These are phyloP conservation scores for Hypoxylon sp. DNA, from an alignment of 2,329 filamentous ascomycete genomes.

Conservation along the genomic window DNA sequence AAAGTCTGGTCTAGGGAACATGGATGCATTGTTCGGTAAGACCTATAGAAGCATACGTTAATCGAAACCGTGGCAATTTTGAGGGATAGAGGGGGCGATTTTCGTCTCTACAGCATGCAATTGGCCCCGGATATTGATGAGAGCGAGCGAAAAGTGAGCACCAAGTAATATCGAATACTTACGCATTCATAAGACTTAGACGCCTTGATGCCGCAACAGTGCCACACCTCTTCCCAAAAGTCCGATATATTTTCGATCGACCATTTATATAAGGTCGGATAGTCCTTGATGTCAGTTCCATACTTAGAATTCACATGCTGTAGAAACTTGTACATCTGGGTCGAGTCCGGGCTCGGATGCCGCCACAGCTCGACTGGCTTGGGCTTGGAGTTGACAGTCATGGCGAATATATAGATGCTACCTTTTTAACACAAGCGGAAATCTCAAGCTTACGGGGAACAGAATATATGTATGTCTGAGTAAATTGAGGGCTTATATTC, in stretches of 20 bases:
- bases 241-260: constrained; percentile 80
- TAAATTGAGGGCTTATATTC: neutral
- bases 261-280: constrained; percentile 86
- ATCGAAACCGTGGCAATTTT: neutral
- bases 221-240: constrained; percentile 91
- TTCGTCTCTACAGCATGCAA: neutral
- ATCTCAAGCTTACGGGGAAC: neutral
- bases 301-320: constrained; percentile 78
- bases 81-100: neutral
- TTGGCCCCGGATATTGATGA: neutral
- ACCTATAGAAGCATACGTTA: constrained; percentile 65
- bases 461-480: neutral
- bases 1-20: constrained; percentile 91
- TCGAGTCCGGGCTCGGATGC: constrained; percentile 75
- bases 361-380: constrained; percentile 74
- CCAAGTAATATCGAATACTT: constrained; percentile 46
- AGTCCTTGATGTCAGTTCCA: constrained; percentile 72
- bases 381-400: constrained; percentile 47
- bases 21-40: constrained; percentile 74
- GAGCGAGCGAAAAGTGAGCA: neutral
- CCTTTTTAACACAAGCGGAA: neutral
- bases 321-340: constrained; percentile 81
- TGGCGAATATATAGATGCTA: constrained; percentile 29
- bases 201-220: constrained; percentile 82
- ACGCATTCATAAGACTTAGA: constrained; percentile 75